Evolutionary conservation across 208 protist species (phyloP), one percentile per base, ranked within the genome.

Genomic region (Blechomonas ayalai): DNA sequence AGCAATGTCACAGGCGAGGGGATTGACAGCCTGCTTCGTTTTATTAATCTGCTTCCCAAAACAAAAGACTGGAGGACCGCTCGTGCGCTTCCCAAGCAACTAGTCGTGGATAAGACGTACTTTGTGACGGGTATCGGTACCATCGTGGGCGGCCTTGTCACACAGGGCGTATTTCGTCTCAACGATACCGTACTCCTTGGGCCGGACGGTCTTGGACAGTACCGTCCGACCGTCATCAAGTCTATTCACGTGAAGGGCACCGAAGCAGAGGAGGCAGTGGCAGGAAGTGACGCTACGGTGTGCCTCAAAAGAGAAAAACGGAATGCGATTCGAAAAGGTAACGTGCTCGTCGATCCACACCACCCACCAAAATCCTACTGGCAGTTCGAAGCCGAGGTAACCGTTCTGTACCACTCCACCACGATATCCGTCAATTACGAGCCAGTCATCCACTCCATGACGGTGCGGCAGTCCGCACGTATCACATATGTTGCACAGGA

Each of bases 381-480:
- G 77, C 89, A 97, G 65, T 99, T 99, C 48, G 87, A 96, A 59
- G 96, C 96, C 3, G 96, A 99, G 39, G 61, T 99, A 4, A 71
- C 96, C 10, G 89, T 99, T 13, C 72, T 98, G 13, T 97, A 98
- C 63, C 97, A 99, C 69, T 89, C 93, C 15, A 99, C 97, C 1
- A 98, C 97, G 4, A 99, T 99, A 53, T 53, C 77, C n/a, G 47
- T 61, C 2, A 90, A 96, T 60, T 99, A 99, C 71, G 94, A 99
- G 61, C 90, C 95, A 5, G 91, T 98, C 20, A 93, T 99, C 22
- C 97, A 99, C 72, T 97, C 72, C 18, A 70, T 65, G 1, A 95
- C 92, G 2, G 76, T 97, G 34, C 74, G 86, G 31, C 88, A 95
- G 62, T 85, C 84, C 2, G 87, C 84, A 1, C 73, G 75, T 23